Evolutionary conservation across 148 eudicot species (phyloP).

Genomic region (Cornus kousa): DNA sequence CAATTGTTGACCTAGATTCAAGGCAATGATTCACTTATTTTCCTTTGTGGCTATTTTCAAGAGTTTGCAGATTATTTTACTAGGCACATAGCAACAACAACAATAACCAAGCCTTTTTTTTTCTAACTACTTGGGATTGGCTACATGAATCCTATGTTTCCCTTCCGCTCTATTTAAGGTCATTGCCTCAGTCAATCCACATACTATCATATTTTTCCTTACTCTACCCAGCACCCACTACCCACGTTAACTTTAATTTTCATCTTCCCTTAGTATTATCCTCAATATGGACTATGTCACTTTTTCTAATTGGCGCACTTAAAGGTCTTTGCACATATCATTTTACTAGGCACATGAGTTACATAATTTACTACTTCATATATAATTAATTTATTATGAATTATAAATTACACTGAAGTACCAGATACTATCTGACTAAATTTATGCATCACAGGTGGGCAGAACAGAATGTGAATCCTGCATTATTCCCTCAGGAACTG

Average conservation of each 20-base stretch:
- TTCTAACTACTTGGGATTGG: no score
- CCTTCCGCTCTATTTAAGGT: no score
- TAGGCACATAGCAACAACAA: neutral
- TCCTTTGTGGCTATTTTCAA: neutral
- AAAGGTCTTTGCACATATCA: neutral
- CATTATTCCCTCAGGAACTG: conserved; percentile 71
- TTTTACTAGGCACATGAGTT: neutral
- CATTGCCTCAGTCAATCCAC: no score
- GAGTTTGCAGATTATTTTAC: neutral
- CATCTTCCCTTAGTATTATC: no score
- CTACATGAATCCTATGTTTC: no score
- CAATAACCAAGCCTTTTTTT: no score
- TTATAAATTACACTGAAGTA: neutral
- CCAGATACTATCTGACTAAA: neutral
- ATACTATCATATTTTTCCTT: no score
- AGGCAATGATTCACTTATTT: neutral
- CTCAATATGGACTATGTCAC: no score
- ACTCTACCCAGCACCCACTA: no score
- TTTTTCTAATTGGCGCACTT: no score
- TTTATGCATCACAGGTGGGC: conserved; percentile 67
- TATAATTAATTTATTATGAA: neutral
- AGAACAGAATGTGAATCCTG: conserved; percentile 76
- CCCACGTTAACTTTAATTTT: no score
- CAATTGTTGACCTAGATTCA: neutral
- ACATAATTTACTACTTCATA: neutral